phyloP scores from a whole-genome alignment of 345 rosid genomes.

The Linum tenue region DNA sequence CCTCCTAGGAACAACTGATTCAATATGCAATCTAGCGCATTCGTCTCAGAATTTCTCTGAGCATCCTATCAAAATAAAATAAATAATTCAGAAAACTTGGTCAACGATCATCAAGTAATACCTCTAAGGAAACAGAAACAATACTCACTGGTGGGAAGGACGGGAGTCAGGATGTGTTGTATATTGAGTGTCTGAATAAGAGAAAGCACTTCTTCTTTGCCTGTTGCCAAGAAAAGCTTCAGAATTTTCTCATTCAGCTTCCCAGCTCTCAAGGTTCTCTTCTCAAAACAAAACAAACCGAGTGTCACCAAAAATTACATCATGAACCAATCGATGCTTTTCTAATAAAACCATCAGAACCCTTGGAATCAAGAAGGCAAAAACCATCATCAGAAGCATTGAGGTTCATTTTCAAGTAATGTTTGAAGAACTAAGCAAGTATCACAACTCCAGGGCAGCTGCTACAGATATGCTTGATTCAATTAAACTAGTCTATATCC shows the following conservation, averaged over 20 bases:
- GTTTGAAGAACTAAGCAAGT: no score
- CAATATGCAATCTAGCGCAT: slow-evolving; percentile 2
- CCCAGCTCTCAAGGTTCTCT: slow-evolving; percentile 87
- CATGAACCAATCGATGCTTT: not conserved
- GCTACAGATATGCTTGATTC: no score
- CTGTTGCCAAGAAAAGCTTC: slow-evolving; percentile 60
- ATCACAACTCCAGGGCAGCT: no score
- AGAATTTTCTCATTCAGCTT: slow-evolving; percentile 66
- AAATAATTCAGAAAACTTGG: slow-evolving; percentile 9
- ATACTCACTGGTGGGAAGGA: slow-evolving; percentile 77
- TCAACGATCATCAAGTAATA: slow-evolving; percentile 8
- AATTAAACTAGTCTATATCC: no score
- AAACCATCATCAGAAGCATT: not conserved
- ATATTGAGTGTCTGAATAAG: slow-evolving; percentile 51
- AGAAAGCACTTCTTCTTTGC: slow-evolving; percentile 64
- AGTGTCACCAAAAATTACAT: not conserved
- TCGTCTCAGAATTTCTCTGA: slow-evolving; percentile 48
- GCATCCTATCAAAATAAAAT: slow-evolving; percentile 35
- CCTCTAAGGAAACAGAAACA: slow-evolving; percentile 4
- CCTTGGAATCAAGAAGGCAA: not conserved
- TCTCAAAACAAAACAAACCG: slow-evolving; percentile 11
- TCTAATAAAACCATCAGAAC: not conserved
- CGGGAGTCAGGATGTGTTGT: slow-evolving; percentile 41
- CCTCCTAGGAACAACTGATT: slow-evolving; percentile 11
- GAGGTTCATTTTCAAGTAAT: no score